A percentile compares a stretch with the other conserved stretches of the same genome.
These are phyloP conservation scores for Mangifera indica DNA, from an alignment of 345 rosid species.

Conservation along the genomic window DNA sequence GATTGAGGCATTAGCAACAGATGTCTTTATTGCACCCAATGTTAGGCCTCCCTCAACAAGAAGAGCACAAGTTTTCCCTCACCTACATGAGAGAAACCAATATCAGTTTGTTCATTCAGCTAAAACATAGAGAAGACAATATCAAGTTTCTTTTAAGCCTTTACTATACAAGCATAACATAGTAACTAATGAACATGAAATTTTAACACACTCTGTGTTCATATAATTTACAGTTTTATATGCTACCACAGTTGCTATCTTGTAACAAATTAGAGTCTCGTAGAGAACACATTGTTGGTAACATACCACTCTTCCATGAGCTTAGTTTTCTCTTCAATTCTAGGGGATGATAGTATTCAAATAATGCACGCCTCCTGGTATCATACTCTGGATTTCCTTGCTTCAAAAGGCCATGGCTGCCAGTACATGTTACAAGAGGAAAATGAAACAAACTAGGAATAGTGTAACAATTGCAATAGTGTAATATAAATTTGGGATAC, in stretches of 20 bases:
- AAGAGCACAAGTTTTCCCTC: slow-evolving; percentile 80
- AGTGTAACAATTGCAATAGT: slow-evolving; percentile 2
- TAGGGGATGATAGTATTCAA: slow-evolving; percentile 69
- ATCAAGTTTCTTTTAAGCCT: neutral
- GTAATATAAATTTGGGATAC: slow-evolving; percentile 16
- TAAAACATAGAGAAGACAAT: neutral
- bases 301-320: slow-evolving; percentile 93
- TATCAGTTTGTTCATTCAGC: neutral
- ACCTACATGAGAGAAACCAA: slow-evolving; percentile 43
- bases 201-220: neutral
- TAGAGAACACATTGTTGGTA: neutral
- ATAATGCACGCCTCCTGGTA: slow-evolving; percentile 69
- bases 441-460: slow-evolving; percentile 1
- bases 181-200: slow-evolving; percentile 10
- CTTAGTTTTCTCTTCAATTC: slow-evolving; percentile 81
- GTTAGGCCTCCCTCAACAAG: slow-evolving; percentile 88
- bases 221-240: slow-evolving; percentile 6
- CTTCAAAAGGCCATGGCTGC: slow-evolving; percentile 78
- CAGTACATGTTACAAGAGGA: slow-evolving; percentile 34
- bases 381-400: slow-evolving; percentile 71
- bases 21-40: slow-evolving; percentile 63
- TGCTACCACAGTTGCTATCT: neutral
- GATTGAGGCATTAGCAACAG: slow-evolving; percentile 60
- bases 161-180: neutral
- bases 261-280: neutral